Percentiles rank a stretch among this genome's conserved stretches.
Conservation (phyloP, 805 yeast species). For the Saccharomycopsis babjevae region DNA sequence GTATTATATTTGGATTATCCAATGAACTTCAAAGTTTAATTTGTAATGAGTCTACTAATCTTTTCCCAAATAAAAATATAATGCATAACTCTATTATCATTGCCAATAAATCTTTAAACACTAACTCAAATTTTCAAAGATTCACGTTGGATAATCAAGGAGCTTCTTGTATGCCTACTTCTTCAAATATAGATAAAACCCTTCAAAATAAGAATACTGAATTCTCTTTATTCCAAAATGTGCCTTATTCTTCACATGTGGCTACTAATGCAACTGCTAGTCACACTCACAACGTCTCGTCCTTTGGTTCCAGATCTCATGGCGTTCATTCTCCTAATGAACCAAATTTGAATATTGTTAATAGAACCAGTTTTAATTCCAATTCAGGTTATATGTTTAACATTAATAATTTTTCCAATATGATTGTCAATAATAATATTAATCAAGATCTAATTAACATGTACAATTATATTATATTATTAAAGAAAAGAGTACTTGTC, state of each 20-base stretch:
- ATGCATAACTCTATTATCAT: constrained; percentile 45
- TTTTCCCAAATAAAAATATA: constrained; percentile 30
- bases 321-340: constrained; percentile 19
- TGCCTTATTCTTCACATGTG: constrained; percentile 16
- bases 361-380: constrained; percentile 16
- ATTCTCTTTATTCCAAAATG: constrained; percentile 15
- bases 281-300: constrained; percentile 12
- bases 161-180: background rate
- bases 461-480: constrained; percentile 30
- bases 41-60: constrained; percentile 17
- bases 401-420: constrained; percentile 16
- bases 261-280: constrained; percentile 15
- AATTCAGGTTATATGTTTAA: constrained; percentile 16
- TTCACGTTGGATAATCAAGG: constrained; percentile 9
- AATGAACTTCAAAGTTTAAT: constrained; percentile 24
- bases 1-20: constrained; percentile 18
- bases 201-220: constrained; percentile 6
- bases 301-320: constrained; percentile 18
- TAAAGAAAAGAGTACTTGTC: constrained; percentile 39
- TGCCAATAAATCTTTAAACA: constrained; percentile 34
- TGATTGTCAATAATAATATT: constrained; percentile 18
- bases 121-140: constrained; percentile 19
- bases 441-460: constrained; percentile 22
- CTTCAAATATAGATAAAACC: background rate
- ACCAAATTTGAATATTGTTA: constrained; percentile 17